Percentiles rank a stretch among this genome's conserved stretches.
phyloP scores from a whole-genome alignment of 768 basidiomycete genomes.

The Lyophyllum semitale region DNA sequence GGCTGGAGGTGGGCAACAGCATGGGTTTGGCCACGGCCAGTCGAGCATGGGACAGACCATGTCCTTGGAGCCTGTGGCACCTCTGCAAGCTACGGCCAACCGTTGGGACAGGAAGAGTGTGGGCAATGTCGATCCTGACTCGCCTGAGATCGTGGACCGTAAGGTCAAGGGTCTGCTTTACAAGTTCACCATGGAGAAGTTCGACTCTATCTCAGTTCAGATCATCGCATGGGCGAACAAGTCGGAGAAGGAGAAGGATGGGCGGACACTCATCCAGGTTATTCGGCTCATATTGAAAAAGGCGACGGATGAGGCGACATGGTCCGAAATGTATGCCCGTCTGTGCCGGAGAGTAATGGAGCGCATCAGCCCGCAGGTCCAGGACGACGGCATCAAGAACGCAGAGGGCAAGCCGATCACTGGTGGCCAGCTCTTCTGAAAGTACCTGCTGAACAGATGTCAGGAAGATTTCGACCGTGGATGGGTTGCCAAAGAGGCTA shows the following conservation, averaged over 20 bases:
- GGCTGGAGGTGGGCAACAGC: slow-evolving; percentile 34
- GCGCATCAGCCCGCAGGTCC: slow-evolving; percentile 82
- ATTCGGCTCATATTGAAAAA: slow-evolving; percentile 97
- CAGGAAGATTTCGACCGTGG: slow-evolving; percentile 98
- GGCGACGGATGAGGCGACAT: slow-evolving; percentile 93
- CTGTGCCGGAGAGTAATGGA: slow-evolving; percentile 97
- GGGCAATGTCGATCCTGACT: slow-evolving; percentile 52
- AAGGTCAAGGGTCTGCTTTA: slow-evolving; percentile 92
- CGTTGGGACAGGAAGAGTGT: slow-evolving; percentile 73
- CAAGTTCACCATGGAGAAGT: slow-evolving; percentile 96
- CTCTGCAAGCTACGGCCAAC: slow-evolving; percentile 78
- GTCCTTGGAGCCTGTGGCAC: slow-evolving; percentile 68
- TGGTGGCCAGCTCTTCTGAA: slow-evolving; percentile 93
- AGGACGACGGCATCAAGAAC: slow-evolving; percentile 84
- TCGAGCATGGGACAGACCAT: slow-evolving; percentile 25
- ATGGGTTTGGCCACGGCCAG: slow-evolving; percentile 35
- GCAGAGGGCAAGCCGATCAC: slow-evolving; percentile 85
- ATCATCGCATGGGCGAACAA: slow-evolving; percentile 96
- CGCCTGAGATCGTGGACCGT: slow-evolving; percentile 86
- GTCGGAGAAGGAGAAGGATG: slow-evolving; percentile 89
- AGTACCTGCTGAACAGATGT: slow-evolving; percentile 94
- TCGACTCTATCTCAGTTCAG: slow-evolving; percentile 93
- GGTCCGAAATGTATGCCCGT: slow-evolving; percentile 97
- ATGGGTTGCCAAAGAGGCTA: slow-evolving; percentile 87
- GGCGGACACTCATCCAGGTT: slow-evolving; percentile 92